Evolutionary conservation across 2,329 filamentous ascomycete species (phyloP).

Genomic region (Fusarium keratoplasticum): DNA sequence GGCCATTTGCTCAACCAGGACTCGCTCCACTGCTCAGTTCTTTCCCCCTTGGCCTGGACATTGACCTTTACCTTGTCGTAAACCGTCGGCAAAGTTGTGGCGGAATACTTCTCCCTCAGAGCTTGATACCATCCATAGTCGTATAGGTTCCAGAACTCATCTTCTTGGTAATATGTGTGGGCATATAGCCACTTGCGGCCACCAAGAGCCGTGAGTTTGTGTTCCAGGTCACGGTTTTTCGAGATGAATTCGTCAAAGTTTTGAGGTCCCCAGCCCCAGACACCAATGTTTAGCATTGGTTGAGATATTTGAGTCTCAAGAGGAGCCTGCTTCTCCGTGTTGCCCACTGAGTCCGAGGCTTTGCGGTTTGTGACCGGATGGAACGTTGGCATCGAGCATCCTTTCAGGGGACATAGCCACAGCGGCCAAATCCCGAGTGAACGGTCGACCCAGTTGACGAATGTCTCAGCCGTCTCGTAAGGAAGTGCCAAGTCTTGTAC

Average conservation of each 20-base stretch:
- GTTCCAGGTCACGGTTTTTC: conserved; percentile 75
- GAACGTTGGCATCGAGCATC: conserved; percentile 35
- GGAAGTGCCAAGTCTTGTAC: conserved; percentile 74
- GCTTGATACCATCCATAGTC: conserved; percentile 67
- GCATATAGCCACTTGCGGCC: conserved; percentile 88
- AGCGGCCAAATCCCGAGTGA: conserved; percentile 45
- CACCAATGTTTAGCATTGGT: conserved; percentile 67
- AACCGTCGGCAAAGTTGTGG: conserved; percentile 68
- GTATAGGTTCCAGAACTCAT: conserved; percentile 73
- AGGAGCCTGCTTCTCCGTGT: background rate
- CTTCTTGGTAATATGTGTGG: conserved; percentile 78
- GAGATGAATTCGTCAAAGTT: conserved; percentile 64
- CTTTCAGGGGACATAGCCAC: conserved; percentile 44
- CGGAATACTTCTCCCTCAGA: conserved; percentile 69
- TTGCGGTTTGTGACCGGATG: conserved; percentile 17
- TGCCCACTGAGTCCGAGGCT: accelerated
- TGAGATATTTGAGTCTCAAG: background rate
- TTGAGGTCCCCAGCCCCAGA: conserved; percentile 79
- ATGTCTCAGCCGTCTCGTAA: conserved; percentile 54
- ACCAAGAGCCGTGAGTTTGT: conserved; percentile 70
- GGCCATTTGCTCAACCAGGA: conserved; percentile 29
- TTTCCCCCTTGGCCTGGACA: conserved; percentile 33
- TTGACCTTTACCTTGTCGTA: conserved; percentile 74
- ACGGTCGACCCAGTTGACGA: conserved; percentile 45
- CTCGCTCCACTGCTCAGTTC: background rate